Evolutionary conservation across 148 eudicot genomes (phyloP), one percentile per base, ranked within the genome.

Genomic region (Chenopodium quinoa): DNA sequence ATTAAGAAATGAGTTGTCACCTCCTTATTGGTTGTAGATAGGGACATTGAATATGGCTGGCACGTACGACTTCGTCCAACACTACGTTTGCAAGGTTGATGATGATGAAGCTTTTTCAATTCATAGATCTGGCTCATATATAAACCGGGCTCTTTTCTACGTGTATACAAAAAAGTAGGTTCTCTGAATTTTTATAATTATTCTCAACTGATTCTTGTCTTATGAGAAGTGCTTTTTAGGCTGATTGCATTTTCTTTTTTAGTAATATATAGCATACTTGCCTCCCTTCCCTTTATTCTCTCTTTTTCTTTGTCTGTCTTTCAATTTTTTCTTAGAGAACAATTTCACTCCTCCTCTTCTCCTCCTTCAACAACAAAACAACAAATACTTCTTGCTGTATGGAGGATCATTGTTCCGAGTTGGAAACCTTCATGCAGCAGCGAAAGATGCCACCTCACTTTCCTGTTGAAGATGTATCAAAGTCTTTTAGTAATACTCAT

Each of bases 41-140:
- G 74, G 73, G 85, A 78, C 88, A 82, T 84, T 37, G 75, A 77
- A 88, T 85, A 87, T 90, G 93, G 90, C 75, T 74, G 84, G 90
- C 95, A 92, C 88, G 90, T 94, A 92, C 88, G 89, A 91, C 80
- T 81, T 31, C 40, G 74, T 84, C 79, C 47, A 79, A 71, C 17
- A 74, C 9, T 62, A n/a, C 25, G 7, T 62, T 62, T 62, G 1
- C 5, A 62, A 62, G 66, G 73, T 34, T 78, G 78, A 83, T 58
- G 40, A 54, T 78, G 54, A 40, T 40, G 44, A 40, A 47, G 37
- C 73, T 23, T 75, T 50, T 67, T 34, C 16, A 48, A 71, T 40
- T 40, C 74, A 14, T 67, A 32, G 32, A 48, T 40, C 44, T 22
- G 54, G 3, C 52, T 73, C 44, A 84, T 81, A 81, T 50, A 80